These are phyloP conservation scores for Nakazawaea siamensis DNA, from an alignment of 805 yeast species.

Conservation along the genomic window DNA sequence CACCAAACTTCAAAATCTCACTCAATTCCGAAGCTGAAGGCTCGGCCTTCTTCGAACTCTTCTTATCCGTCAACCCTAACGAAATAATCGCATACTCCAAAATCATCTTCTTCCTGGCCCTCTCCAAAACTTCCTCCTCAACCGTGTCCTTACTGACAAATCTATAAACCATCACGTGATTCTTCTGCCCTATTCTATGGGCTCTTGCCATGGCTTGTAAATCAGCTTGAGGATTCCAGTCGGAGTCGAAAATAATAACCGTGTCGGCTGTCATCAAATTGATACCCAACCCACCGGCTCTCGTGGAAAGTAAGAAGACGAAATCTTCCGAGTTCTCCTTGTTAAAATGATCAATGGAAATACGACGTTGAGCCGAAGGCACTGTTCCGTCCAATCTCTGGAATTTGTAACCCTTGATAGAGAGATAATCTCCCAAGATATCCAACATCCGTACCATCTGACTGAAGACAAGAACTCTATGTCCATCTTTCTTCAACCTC, in stretches of 20 bases:
- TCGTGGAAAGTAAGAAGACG: constrained; percentile 80
- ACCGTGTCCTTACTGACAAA: constrained; percentile 98
- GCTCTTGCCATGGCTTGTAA: constrained; percentile 99
- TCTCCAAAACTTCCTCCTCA: constrained; percentile 93
- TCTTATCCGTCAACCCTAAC: constrained; percentile 83
- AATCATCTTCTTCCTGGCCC: constrained; percentile 97
- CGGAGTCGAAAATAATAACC: constrained; percentile 94
- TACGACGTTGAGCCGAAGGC: constrained; percentile 87
- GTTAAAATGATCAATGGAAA: constrained; percentile 94
- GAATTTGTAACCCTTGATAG: constrained; percentile 78
- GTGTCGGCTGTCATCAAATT: constrained; percentile 99
- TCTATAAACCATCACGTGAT: constrained; percentile 94
- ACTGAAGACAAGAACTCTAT: constrained; percentile 87
- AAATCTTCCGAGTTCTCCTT: constrained; percentile 90
- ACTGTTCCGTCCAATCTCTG: constrained; percentile 96
- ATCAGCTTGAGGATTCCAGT: constrained; percentile 99
- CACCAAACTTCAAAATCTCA: constrained; percentile 95
- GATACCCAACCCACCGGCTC: constrained; percentile 99
- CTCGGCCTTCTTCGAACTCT: constrained; percentile 49
- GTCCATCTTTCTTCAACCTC: constrained; percentile 86
- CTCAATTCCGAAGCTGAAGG: constrained; percentile 81
- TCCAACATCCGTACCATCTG: constrained; percentile 98
- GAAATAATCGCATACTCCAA: constrained; percentile 96
- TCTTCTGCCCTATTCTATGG: constrained; percentile 98
- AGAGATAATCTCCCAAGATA: constrained; percentile 86